phyloP scores from a whole-genome alignment of 225 moss, liverwort and hornwort genomes.

The Antitrichia curtipendula region DNA sequence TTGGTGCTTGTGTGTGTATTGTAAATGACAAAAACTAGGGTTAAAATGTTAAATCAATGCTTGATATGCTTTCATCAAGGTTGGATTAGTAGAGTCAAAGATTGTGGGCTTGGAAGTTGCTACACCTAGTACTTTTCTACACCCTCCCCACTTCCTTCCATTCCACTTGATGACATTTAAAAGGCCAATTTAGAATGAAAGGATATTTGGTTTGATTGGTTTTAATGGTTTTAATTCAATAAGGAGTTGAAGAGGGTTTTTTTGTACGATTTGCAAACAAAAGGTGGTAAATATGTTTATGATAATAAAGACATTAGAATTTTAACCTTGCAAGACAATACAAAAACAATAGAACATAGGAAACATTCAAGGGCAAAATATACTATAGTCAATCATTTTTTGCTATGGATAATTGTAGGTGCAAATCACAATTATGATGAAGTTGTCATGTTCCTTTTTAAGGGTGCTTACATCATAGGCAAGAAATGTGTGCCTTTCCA shows the following conservation, averaged over 20 bases:
- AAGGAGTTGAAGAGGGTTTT: fast-evolving
- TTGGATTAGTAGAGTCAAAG: fast-evolving
- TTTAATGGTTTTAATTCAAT: too few species aligned
- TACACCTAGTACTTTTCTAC: not conserved
- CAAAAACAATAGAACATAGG: not conserved
- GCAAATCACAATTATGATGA: not conserved
- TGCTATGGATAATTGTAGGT: not conserved
- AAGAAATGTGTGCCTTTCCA: not conserved
- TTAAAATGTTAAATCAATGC: too few species aligned
- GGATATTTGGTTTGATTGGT: not conserved
- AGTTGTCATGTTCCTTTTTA: not conserved
- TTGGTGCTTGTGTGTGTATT: fast-evolving
- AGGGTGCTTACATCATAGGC: too few species aligned
- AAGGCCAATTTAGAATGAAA: not conserved
- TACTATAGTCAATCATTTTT: not conserved
- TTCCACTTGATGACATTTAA: not conserved
- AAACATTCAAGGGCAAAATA: not conserved
- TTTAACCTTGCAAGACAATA: not conserved
- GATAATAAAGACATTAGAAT: not conserved
- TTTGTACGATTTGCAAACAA: not conserved
- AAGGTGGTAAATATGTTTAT: not conserved
- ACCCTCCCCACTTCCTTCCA: fast-evolving
- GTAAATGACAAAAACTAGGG: not conserved
- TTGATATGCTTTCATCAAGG: not conserved
- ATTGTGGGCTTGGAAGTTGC: not conserved